Evolutionary conservation across 106 monocot genomes (phyloP), one percentile per base, ranked within the genome.

Genomic region (Dioscorea dumetorum): DNA sequence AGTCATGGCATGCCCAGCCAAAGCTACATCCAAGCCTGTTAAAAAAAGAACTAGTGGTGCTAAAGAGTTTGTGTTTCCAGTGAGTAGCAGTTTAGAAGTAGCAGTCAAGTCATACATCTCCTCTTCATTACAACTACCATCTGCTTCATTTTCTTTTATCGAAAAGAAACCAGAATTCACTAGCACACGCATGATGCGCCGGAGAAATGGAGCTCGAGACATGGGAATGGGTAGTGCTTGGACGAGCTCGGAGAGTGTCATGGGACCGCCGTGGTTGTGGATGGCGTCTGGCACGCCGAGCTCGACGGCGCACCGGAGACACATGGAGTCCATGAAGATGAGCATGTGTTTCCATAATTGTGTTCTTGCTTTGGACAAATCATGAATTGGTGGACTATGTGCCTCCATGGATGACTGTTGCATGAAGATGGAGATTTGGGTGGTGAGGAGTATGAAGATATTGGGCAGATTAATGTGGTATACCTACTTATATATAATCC

Each of bases 221-320:
- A 64, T 34, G 1, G 80, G 57, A 23, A 80, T 49, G 20, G 70
- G 34, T 33, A 71, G 18, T 1, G 23, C 22, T 8, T 66, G 4
- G 7, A 19, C 24, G 5, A 80, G 80, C 19, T 67, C 52, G 31
- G 74, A 21, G 59, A 80, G 3, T 4, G 80, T 49, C 8, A 67
- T 22, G 3, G 61, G 71, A 21, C 23, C 51, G 32, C 66, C 74
- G 41, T 74, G 64, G 52, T 4, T 48, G 48, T 61, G n/a, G 31
- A 74, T 60, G 60, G 70, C 74, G 12, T 80, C 70, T 0, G 74
- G 54, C 24, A 80, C 60, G 57, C 61, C 34, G 61, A 80, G 74
- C 60, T 80, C 70, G 21, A 80, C 35, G 12, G 74, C 80, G 31
- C 74, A 74, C 34, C 70, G 70, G 12, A 80, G 54, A 34, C 66